Base-by-base conservation (phyloP, 306 rosid species). In the Sophora flavescens region DNA sequence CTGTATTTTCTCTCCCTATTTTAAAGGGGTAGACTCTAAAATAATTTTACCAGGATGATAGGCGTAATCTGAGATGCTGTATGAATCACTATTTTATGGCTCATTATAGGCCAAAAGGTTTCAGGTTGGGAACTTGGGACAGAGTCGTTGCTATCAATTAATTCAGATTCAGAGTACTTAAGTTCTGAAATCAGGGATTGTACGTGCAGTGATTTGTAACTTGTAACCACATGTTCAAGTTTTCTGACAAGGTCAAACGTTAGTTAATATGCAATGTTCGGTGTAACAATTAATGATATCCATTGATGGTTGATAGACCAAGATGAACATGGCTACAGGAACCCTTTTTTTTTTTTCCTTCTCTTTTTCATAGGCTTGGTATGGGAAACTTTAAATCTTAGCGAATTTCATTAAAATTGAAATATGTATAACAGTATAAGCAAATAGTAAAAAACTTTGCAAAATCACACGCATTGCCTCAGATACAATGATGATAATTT, bases 301-400 rank as follows among this genome's bases (percentile, higher is more conserved):
- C 41, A 44, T 47, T 7, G 54, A 51, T 48, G 13, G 28, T 67
- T 75, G 64, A 10, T 68, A 45, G 59, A 52, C 59, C 0, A 58
- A 60, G 56, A 66, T 39, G 52, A 74, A 59, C 80, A 74, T 36
- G 76, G 76, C 39, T 74, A 48, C 65, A 48, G 26, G 51, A 63
- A 44, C 52, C 39, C 15, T n/a, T n/a, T n/a, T n/a, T 28, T 8
- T 68, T 18, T 22, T 6, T 69, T 35, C 51, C 5, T 6, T 36
- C 6, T 15, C 52, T 67, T 22, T 53, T 50, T 42, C 52, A 32
- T 79, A 32, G 14, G 44, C 13, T 65, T 38, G 70, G 42, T 41
- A 60, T 63, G 73, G 61, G 66, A 72, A 71, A 53, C 38, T 80
- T 45, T 10, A 65, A 57, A 26, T 48, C 30, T 58, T 51, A 8